Evolutionary conservation across 1,284 basidiomycete species (phyloP).

Genomic region (Cronartium quercuum): DNA sequence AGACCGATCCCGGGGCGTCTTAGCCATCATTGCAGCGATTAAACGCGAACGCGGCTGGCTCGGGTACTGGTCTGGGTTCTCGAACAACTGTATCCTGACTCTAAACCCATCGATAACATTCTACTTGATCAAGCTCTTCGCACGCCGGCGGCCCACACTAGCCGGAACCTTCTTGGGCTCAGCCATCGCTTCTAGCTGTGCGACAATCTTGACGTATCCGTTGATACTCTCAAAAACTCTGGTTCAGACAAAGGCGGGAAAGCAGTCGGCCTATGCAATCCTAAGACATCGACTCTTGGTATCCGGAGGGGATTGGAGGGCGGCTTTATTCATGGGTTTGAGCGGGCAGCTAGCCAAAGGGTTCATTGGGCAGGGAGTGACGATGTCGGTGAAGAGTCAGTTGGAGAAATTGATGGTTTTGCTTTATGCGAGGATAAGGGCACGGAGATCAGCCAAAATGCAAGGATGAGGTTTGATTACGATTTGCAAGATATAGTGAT

Average conservation of each 20-base stretch:
- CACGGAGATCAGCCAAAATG: background rate
- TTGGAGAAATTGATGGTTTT: conserved; percentile 12
- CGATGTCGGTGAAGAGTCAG: conserved; percentile 49
- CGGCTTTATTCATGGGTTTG: conserved; percentile 76
- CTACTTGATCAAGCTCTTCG: conserved; percentile 49
- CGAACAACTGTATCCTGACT: conserved; percentile 49
- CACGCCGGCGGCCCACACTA: conserved; percentile 37
- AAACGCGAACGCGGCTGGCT: conserved; percentile 48
- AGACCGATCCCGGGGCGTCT: conserved; percentile 18
- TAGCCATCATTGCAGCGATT: conserved; percentile 48
- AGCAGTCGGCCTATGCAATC: conserved; percentile 42
- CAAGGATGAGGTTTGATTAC: no score
- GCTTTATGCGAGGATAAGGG: background rate
- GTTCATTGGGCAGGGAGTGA: conserved; percentile 54
- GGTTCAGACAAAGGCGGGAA: conserved; percentile 51
- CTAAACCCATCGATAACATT: conserved; percentile 51
- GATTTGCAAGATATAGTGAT: no score
- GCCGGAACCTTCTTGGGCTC: conserved; percentile 50
- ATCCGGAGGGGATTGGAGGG: conserved; percentile 68
- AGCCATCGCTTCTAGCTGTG: conserved; percentile 52
- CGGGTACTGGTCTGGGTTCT: conserved; percentile 51
- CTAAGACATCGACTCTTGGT: conserved; percentile 44
- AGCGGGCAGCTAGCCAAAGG: conserved; percentile 79
- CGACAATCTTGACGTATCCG: conserved; percentile 43
- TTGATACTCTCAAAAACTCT: conserved; percentile 46